A percentile compares a stretch with the other conserved stretches of the same genome.
Evolutionary conservation across 2,329 filamentous ascomycete genomes (phyloP).

Genomic region (Talaromyces pinophilus): DNA sequence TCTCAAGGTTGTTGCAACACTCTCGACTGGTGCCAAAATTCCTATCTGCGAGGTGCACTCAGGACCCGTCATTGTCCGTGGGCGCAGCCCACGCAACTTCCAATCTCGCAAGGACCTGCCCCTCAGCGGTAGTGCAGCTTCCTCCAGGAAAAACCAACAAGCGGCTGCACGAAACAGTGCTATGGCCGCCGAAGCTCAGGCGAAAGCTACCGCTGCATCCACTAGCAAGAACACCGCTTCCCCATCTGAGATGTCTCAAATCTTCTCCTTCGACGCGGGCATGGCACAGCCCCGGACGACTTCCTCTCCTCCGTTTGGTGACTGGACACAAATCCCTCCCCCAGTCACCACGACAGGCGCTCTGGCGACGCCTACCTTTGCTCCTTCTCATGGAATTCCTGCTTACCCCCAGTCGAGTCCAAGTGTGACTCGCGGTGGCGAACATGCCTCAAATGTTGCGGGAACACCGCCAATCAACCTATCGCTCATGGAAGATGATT

Average conservation of each 20-base stretch:
- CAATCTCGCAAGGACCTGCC: conserved; percentile 92
- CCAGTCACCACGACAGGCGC: conserved; percentile 27
- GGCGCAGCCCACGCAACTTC: conserved; percentile 91
- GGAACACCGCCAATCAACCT: conserved; percentile 57
- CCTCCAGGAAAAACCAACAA: conserved; percentile 66
- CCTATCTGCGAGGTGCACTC: conserved; percentile 82
- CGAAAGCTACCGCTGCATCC: conserved; percentile 32
- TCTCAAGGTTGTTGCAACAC: conserved; percentile 78
- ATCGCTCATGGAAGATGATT: conserved; percentile 59
- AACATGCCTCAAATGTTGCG: conserved; percentile 36
- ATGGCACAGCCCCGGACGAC: conserved; percentile 34
- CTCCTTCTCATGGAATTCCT: conserved; percentile 28
- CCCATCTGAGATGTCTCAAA: conserved; percentile 28
- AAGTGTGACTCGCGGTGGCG: conserved; percentile 43
- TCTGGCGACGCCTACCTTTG: conserved; percentile 27
- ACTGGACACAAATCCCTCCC: conserved; percentile 41
- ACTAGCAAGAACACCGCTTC: conserved; percentile 37
- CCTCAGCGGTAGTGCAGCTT: conserved; percentile 74
- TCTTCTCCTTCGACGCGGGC: conserved; percentile 29
- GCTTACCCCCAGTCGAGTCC: conserved; percentile 57
- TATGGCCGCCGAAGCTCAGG: conserved; percentile 41
- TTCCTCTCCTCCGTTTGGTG: conserved; percentile 30
- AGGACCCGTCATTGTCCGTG: conserved; percentile 88
- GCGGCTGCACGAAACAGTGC: conserved; percentile 21
- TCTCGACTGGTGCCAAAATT: conserved; percentile 80